Base-by-base conservation (phyloP, 345 rosid genomes). In the Clarkia xantiana region DNA sequence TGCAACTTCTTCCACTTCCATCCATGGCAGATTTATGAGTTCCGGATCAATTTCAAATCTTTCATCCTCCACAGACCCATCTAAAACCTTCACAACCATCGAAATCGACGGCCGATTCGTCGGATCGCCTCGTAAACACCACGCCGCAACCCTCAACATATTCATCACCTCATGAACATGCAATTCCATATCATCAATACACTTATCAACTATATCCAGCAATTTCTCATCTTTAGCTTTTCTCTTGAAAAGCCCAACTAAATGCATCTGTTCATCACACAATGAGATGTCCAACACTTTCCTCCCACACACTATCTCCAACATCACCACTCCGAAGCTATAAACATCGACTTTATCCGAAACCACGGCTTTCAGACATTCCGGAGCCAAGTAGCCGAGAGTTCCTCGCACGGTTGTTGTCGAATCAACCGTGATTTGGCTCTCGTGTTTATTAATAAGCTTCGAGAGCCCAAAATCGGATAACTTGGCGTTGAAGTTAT, bases 111-210 rank as follows among this genome's bases (percentile, higher is more conserved):
- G 60, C 23, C 60, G 47, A 50, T 18, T 68, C 0, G 40, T 15
- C 13, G 22, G 54, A 39, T 69, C 67, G 15, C 47, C 18, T 38
- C 66, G 72, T 20, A 69, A 12, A 17, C 75, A 73, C 70, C 78
- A 66, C 2, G 61, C 57, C 18, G 59, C 58, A 45, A 69, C 25
- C 52, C 29, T 66, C 67, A 73, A 48, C 72, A 57, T 54, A 29
- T 62, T 43, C 50, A 49, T 34, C 0, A 51, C 72, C 29, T 72
- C 66, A 1, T 4, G 49, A n/a, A 18, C 40, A 15, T 62, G 39
- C 8, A 42, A 3, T 38, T 45, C 45, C 71, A 68, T 59, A 43
- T 71, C 64, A 15, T 61, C 63, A 7, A 9, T 15, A 10, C 1
- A 8, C 39, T 16, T 18, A 40, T 67, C 61, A 2, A 67, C 53